Evolutionary conservation across 2,329 filamentous ascomycete genomes (phyloP).

Genomic region (Rugonectria rugulosa): DNA sequence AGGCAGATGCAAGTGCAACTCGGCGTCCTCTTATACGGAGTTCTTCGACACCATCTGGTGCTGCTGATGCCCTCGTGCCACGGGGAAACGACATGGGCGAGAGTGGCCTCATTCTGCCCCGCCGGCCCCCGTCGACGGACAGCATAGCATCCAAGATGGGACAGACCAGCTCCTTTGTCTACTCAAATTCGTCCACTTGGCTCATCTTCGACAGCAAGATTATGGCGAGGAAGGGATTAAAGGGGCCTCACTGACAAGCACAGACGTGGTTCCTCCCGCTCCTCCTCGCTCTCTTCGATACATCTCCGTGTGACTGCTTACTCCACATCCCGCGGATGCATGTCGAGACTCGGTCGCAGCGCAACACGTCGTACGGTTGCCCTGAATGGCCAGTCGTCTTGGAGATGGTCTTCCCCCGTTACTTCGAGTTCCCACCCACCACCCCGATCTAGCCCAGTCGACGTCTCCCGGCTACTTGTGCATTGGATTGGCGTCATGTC

Average conservation of each 20-base stretch:
- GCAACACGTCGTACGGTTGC: slow-evolving; percentile 38
- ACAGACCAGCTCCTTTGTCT: neutral
- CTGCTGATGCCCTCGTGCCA: slow-evolving; percentile 13
- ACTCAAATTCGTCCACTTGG: slow-evolving; percentile 22
- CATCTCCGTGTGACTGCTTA: slow-evolving; percentile 32
- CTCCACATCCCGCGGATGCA: slow-evolving; percentile 37
- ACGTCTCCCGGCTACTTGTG: slow-evolving; percentile 31
- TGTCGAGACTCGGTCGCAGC: slow-evolving; percentile 30
- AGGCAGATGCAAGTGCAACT: slow-evolving; percentile 11
- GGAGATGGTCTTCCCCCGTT: slow-evolving; percentile 19
- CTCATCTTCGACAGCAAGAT: too few species aligned
- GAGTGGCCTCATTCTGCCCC: slow-evolving; percentile 29
- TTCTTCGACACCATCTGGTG: slow-evolving; percentile 1
- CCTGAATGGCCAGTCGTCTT: slow-evolving; percentile 29
- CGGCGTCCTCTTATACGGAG: slow-evolving; percentile 25
- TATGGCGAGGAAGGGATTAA: slow-evolving; percentile 20
- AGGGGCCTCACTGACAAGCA: slow-evolving; percentile 31
- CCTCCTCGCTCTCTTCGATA: slow-evolving; percentile 22
- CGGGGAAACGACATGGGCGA: slow-evolving; percentile 17
- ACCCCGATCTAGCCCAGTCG: slow-evolving; percentile 38
- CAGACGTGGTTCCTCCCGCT: slow-evolving; percentile 28
- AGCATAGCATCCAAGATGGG: slow-evolving; percentile 7
- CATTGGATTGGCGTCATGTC: slow-evolving; percentile 39
- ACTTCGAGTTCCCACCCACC: slow-evolving; percentile 42
- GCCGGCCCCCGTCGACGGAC: slow-evolving; percentile 30